phyloP scores from a whole-genome alignment of 768 basidiomycete species.

The Suillus lakei region DNA sequence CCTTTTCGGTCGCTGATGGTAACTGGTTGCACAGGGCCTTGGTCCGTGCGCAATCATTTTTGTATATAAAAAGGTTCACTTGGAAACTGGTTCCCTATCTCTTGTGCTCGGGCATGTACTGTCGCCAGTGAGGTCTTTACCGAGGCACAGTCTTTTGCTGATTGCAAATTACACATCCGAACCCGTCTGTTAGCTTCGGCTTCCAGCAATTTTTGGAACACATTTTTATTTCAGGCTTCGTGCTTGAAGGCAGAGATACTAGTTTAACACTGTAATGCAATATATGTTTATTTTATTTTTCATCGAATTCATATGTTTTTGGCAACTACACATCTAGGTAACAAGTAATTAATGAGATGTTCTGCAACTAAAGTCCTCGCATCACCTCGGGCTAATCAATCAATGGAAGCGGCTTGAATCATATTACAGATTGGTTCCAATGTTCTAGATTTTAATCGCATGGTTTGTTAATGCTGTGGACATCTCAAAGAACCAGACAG shows the following conservation, averaged over 20 bases:
- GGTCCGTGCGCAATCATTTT: conserved; percentile 55
- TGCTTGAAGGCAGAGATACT: background rate
- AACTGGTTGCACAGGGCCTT: background rate
- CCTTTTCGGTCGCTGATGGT: background rate
- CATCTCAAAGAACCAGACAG: no score
- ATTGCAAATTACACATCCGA: conserved; percentile 97
- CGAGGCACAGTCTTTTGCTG: conserved; percentile 93
- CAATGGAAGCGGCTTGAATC: no score
- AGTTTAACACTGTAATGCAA: background rate
- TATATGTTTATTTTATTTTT: background rate
- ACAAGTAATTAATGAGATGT: no score
- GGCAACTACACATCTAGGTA: no score
- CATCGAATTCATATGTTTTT: background rate
- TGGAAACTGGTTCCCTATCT: conserved; percentile 50
- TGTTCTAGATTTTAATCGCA: no score
- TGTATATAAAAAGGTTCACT: conserved; percentile 39
- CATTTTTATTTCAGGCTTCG: conserved; percentile 10
- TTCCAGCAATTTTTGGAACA: conserved; percentile 90
- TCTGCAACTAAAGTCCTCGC: no score
- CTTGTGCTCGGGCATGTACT: conserved; percentile 97
- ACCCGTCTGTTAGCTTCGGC: conserved; percentile 90
- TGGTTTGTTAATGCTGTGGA: no score
- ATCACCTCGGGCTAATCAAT: no score
- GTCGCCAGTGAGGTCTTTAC: conserved; percentile 95
- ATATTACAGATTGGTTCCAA: no score